Conservation (phyloP, 331 rosid genomes). For the Ulmus americana region DNA sequence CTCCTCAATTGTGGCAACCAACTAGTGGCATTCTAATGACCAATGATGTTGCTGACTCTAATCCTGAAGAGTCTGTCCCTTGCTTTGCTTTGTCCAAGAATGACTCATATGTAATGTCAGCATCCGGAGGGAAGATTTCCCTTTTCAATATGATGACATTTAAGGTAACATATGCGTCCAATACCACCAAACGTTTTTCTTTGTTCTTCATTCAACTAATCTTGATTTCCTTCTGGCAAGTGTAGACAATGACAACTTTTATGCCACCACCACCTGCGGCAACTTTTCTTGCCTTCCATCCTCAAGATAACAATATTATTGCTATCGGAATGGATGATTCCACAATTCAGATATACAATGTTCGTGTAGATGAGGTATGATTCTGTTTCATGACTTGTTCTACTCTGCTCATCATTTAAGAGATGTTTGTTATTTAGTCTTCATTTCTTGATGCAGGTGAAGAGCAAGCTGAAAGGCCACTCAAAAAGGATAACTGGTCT, state of each 20-base stretch:
- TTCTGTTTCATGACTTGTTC: constrained; percentile 10
- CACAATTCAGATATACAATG: constrained; percentile 78
- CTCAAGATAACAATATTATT: constrained; percentile 85
- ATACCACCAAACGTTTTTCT: neutral
- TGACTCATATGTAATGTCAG: constrained; percentile 91
- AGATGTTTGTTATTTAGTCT: constrained; percentile 22
- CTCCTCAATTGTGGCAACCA: constrained; percentile 86
- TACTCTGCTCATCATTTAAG: neutral
- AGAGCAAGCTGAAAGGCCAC: constrained; percentile 96
- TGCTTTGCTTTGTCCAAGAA: constrained; percentile 88
- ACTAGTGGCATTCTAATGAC: constrained; percentile 85
- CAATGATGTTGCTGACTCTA: constrained; percentile 60
- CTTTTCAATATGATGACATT: constrained; percentile 92
- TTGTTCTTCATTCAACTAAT: constrained; percentile 17
- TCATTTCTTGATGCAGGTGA: constrained; percentile 59
- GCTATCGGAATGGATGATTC: constrained; percentile 97
- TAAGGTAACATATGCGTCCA: constrained; percentile 45
- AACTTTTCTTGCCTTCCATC: constrained; percentile 88
- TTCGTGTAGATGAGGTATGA: constrained; percentile 82
- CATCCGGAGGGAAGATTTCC: constrained; percentile 87
- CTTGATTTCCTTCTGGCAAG: constrained; percentile 25
- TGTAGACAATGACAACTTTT: constrained; percentile 91
- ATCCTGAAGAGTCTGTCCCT: constrained; percentile 74
- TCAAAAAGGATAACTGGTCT: constrained; percentile 94
- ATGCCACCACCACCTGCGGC: constrained; percentile 97